A percentile compares a stretch with the other conserved stretches of the same genome.
phyloP scores from a whole-genome alignment of 2,329 filamentous ascomycete genomes.

The Cordyceps cicadae region DNA sequence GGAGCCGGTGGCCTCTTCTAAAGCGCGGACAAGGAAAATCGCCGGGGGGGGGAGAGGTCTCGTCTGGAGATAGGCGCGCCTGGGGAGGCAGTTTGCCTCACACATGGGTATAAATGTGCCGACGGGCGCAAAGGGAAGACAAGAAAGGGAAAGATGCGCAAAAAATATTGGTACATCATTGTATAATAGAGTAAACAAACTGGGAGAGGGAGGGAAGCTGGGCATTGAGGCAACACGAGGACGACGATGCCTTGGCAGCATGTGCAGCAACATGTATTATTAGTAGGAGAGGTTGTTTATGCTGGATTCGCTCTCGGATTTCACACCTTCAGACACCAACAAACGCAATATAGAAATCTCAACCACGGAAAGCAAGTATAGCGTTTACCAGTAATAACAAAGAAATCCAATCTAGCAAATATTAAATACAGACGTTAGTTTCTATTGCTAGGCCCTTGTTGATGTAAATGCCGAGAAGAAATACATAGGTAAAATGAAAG shows the following conservation, averaged over 20 bases:
- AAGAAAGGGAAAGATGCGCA: background rate
- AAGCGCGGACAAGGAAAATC: background rate
- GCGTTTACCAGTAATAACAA: background rate
- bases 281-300: no score
- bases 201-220: background rate
- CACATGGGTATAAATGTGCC: background rate
- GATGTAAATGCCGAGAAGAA: background rate
- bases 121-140: background rate
- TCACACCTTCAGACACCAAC: background rate
- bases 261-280: background rate
- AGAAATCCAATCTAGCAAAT: background rate
- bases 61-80: no score
- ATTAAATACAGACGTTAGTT: background rate
- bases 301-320: no score
- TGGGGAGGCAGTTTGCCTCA: no score
- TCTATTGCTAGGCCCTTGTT: background rate
- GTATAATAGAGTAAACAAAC: conserved; percentile 2
- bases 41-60: no score
- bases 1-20: conserved; percentile 39
- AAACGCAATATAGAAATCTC: background rate
- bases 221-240: background rate
- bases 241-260: background rate
- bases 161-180: background rate
- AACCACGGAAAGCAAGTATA: background rate
- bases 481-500: background rate